Evolutionary conservation across 441 rosid genomes (phyloP), one percentile per base, ranked within the genome.

Genomic region (Syzygium syzygioides): DNA sequence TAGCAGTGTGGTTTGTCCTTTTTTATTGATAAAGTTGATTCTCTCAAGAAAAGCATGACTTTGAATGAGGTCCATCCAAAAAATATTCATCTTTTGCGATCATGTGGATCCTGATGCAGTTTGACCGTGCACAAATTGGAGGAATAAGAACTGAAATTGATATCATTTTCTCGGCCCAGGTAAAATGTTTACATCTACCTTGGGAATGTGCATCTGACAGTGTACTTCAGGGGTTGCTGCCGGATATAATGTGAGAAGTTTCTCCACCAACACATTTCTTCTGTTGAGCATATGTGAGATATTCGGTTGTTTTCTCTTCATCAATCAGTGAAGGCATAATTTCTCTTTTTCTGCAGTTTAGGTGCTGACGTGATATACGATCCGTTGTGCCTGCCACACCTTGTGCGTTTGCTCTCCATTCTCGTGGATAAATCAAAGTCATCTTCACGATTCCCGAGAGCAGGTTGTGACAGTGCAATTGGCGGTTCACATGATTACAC

Each of bases 361-460:
- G 99, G 98, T 15, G 99, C 99, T 60, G 98, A 97, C 87, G 93
- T 97, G 84, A 94, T 96, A 59, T 96, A 97, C 88, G 94, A 97
- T 93, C 98, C 95, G 9, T 89, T 94, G 66, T 95, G 97, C 91
- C 93, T 96, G 55, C 98, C 99, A 3, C 92, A 95, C 91, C 94
- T 97, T 54, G 92, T 96, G 89, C 94, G 92, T 48, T 89, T 95
- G 71, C 93, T 97, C 28, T 92, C 90, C 88, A 90, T 93, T 89
- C 95, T 96, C 57, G 86, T 96, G 92, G 93, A 89, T 50, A 79
- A 53, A 91, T 86, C 20, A 80, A 90, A 91, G 64, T 55, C 90
- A 37, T 62, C 57, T 89, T 59, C 88, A 28, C 71, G 3, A 34
- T 55, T 23, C 2, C 85, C 87, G n/a, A 8, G n/a, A 62, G 25